Base-by-base conservation (phyloP, 805 yeast genomes). In the Isabelozyma pseudorhagii region DNA sequence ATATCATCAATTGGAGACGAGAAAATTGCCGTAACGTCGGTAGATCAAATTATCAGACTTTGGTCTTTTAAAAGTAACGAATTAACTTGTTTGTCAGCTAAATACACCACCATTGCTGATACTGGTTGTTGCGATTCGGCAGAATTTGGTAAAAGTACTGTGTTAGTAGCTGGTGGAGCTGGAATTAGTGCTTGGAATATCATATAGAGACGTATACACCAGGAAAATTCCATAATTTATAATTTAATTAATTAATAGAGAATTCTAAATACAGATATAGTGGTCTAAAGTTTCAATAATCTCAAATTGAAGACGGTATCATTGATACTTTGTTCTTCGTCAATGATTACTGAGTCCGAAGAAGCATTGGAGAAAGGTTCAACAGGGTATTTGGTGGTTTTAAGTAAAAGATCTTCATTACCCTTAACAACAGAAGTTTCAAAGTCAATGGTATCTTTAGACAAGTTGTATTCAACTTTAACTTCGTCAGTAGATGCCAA, bases 401-500 rank as follows among this genome's bases (percentile, higher is more conserved):
- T 93, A 49, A 81, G 71, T 56, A 94, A 75, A 68, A 91, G 72
- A 5, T 81, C 88, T 44, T 74, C 71, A 70, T 94, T 92, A 45
- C 75, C 75, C 47, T 74, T 65, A 53, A 94, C 77, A 51, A 90
- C 83, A 5, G 38, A 5, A 14, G 71, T 68, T 42, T 77, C 83
- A 49, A 92, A 75, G 45, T 75, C 82, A 59, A 87, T 79, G 52
- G 89, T 83, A 61, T 85, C 91, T 56, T 83, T 80, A 50, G 72
- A 58, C 52, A 91, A 66, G 55, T 82, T 74, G 71, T 89, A 89
- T 71, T 93, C 91, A 52, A 94, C 97, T 55, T 81, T 69, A 46
- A 94, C 96, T 59, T 94, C 99, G 67, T 94, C 99, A 42, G 97
- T 93, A 54, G 96, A 92, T 65, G 88, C 88, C 64, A 94, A 79